Evolutionary conservation across 2,329 filamentous ascomycete genomes (phyloP).

Genomic region (Sporothrix sp.): DNA sequence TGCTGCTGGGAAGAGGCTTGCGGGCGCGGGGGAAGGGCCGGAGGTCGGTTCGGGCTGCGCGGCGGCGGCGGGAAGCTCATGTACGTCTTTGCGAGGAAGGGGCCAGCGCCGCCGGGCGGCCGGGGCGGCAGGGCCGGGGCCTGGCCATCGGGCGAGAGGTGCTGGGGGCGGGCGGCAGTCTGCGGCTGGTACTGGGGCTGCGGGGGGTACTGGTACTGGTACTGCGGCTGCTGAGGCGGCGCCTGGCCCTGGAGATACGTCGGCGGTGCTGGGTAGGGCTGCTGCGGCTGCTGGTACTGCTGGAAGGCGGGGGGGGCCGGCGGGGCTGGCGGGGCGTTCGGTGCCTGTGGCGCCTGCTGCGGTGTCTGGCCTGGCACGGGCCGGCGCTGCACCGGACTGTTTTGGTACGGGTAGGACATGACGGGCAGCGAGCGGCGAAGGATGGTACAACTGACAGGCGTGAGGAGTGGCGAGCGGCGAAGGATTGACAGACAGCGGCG

Average conservation of each 20-base stretch:
- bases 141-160: not conserved
- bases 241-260: not conserved
- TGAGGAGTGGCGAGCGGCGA: too few relatives aligned
- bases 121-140: slow-evolving; percentile 8
- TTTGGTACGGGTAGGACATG: slow-evolving; percentile 2
- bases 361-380: slow-evolving; percentile 1
- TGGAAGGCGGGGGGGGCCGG: not conserved
- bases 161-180: not conserved
- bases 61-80: slow-evolving; percentile 14
- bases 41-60: slow-evolving; percentile 11
- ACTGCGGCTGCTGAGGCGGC: not conserved
- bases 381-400: not conserved
- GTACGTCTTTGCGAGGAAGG: not conserved
- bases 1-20: not conserved
- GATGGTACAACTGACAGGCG: too few relatives aligned
- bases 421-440: not conserved
- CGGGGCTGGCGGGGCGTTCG: not conserved
- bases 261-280: not conserved
- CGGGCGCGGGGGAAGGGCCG: slow-evolving; percentile 4
- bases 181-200: not conserved
- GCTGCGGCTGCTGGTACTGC: not conserved
- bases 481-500: too few relatives aligned
- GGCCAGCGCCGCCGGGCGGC: not conserved
- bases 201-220: not conserved
- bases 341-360: not conserved